These are phyloP conservation scores for Stevia rebaudiana DNA, from an alignment of 140 eudicot species.

Conservation along the genomic window DNA sequence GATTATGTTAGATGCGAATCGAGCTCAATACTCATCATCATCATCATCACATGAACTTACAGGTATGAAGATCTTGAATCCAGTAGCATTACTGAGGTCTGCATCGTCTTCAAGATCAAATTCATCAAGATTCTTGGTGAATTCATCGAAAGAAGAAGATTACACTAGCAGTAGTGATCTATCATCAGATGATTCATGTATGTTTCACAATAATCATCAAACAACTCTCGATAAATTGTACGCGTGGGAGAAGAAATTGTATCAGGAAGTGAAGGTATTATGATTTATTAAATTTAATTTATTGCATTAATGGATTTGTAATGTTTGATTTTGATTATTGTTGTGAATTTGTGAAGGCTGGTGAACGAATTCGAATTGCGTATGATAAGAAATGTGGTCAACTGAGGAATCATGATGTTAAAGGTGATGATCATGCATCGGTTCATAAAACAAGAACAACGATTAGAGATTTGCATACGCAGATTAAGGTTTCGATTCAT, in stretches of 20 bases:
- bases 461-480: constrained; percentile 71
- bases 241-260: constrained; percentile 94
- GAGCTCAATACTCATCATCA: constrained; percentile 66
- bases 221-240: constrained; percentile 73
- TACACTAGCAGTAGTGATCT: constrained; percentile 66
- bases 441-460: constrained; percentile 73
- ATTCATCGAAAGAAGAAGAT: constrained; percentile 63
- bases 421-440: constrained; percentile 74
- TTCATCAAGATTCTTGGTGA: constrained; percentile 70
- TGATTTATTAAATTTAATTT: too few relatives aligned
- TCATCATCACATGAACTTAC: constrained; percentile 62
- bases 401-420: constrained; percentile 72
- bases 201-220: constrained; percentile 73
- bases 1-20: constrained; percentile 61
- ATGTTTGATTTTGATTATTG: constrained; percentile 1
- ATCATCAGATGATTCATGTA: constrained; percentile 66
- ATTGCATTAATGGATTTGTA: background rate
- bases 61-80: constrained; percentile 92
- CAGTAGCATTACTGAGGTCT: constrained; percentile 83
- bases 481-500: constrained; percentile 88
- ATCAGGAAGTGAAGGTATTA: constrained; percentile 85
- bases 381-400: constrained; percentile 83
- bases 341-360: constrained; percentile 55
- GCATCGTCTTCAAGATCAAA: constrained; percentile 92
- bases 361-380: constrained; percentile 78